Conservation (phyloP, 2,329 filamentous ascomycete species). For the Sphaerostilbella broomeana region DNA sequence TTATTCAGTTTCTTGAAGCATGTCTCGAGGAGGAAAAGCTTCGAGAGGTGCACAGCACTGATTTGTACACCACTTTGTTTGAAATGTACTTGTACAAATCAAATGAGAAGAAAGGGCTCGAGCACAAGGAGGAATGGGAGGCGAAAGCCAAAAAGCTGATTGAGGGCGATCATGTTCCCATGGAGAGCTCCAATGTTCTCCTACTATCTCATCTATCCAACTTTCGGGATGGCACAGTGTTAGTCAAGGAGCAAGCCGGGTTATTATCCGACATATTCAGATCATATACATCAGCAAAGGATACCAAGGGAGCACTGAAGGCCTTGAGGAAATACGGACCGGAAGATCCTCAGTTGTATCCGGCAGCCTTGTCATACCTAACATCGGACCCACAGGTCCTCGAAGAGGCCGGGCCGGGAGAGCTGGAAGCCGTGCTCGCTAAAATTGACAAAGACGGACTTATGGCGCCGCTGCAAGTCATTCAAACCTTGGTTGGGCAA, state of each 20-base stretch:
- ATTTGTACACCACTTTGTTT: constrained; percentile 90
- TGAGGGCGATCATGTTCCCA: constrained; percentile 70
- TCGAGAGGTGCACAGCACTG: constrained; percentile 68
- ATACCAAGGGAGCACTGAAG: constrained; percentile 84
- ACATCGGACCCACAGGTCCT: constrained; percentile 77
- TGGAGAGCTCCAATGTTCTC: constrained; percentile 91
- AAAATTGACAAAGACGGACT: constrained; percentile 87
- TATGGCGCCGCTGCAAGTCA: constrained; percentile 93
- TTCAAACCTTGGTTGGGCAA: constrained; percentile 76
- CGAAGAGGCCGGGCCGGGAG: constrained; percentile 74
- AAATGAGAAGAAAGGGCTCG: constrained; percentile 60
- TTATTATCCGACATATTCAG: constrained; percentile 93
- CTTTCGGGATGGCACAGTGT: constrained; percentile 82
- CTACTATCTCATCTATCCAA: constrained; percentile 86
- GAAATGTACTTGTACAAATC: constrained; percentile 97
- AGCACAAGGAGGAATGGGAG: constrained; percentile 74
- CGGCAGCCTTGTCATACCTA: constrained; percentile 87
- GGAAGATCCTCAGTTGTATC: constrained; percentile 84
- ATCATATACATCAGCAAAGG: constrained; percentile 86
- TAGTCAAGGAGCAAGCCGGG: constrained; percentile 90
- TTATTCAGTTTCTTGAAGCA: constrained; percentile 87
- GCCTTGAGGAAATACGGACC: constrained; percentile 87
- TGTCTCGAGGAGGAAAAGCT: constrained; percentile 67
- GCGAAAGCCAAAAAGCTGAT: constrained; percentile 84
- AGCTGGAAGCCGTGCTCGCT: constrained; percentile 70